Base-by-base conservation (phyloP, 2,329 filamentous ascomycete species). In the Leptographium galeiforme region DNA sequence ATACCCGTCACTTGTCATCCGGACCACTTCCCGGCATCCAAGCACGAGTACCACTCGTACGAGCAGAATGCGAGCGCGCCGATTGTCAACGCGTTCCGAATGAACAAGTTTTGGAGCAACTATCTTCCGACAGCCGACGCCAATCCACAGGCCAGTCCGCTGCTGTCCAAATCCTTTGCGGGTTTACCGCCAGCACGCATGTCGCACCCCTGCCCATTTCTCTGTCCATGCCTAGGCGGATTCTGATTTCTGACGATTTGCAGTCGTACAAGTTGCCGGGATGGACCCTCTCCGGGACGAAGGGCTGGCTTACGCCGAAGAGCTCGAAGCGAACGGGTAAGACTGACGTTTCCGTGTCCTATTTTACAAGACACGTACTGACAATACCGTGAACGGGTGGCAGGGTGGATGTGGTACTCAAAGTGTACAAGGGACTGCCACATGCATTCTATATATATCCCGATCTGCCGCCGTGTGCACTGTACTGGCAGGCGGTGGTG, bases 1-100 rank as follows among this genome's bases (percentile, higher is more conserved):
- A 58, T 59, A 10, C 58, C 58, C 6, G 58, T 59, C 8, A 60
- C 60, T 1, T 58, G 56, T 34, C 58, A 59, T 18, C 58, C 58
- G 2, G n/a, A 51, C 1, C 52, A 57, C 30, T 58, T 57, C 19
- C 53, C 55, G 10, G 1, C 8, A 13, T 44, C 40, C 4, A 47
- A 53, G 43, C 54, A 59, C 45, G 58, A 59, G 50, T 53, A 51
- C 19, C 39, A 43, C 7, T 57, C 54, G 14, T 59, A 55, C 38
- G 50, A 51, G 18, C 57, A 60, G 47, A 60, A 60, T 38, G 48
- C 51, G 34, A 39, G 45, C 8, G 48, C 58, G 30, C 51, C 52
- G 19, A 50, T 61, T 8, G 56, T 61, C 50, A 49, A 60, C 43
- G 55, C 55, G 2, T 18, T 34, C 3, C 54, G 53, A 16, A 60